These are phyloP conservation scores for Ceratocystis lukuohia DNA, from an alignment of 2,329 filamentous ascomycete genomes.

Conservation along the genomic window DNA sequence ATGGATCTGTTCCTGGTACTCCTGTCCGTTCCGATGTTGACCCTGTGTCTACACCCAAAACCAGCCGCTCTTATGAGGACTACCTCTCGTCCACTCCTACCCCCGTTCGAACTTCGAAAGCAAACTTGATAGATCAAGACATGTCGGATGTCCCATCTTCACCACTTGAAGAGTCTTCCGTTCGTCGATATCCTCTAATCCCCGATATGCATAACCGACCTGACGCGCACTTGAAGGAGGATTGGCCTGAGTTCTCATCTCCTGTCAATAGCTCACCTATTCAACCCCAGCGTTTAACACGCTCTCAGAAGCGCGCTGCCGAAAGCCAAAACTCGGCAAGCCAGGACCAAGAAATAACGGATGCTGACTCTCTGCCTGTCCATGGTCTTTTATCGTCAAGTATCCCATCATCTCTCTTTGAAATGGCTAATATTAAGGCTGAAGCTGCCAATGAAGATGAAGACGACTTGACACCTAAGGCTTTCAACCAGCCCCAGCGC, in stretches of 20 bases:
- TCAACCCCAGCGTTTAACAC: conserved; percentile 14
- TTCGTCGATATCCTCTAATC: conserved; percentile 38
- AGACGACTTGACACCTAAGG: background rate
- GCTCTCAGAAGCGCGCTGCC: conserved; percentile 11
- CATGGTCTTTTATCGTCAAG: conserved; percentile 4
- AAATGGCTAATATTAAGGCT: conserved; percentile 3
- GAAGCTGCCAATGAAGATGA: background rate
- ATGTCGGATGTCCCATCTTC: conserved; percentile 42
- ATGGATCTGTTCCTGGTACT: conserved; percentile 22
- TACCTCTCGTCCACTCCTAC: conserved; percentile 48
- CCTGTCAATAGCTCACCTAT: conserved; percentile 34
- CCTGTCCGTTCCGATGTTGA: background rate
- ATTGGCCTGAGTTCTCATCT: conserved; percentile 47
- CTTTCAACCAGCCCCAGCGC: background rate
- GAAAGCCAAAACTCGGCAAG: background rate
- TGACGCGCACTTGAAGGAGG: conserved; percentile 24
- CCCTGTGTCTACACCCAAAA: conserved; percentile 34
- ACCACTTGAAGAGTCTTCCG: conserved; percentile 33
- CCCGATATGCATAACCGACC: conserved; percentile 38
- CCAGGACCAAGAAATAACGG: conserved; percentile 10
- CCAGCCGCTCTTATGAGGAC: conserved; percentile 33
- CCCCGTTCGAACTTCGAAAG: conserved; percentile 32
- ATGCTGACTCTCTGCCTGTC: background rate
- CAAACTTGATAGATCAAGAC: conserved; percentile 30
- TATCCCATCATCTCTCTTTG: conserved; percentile 1